Base-by-base conservation (phyloP, 192 early-diverging fungal genomes). In the Umbelopsis ramanniana region DNA sequence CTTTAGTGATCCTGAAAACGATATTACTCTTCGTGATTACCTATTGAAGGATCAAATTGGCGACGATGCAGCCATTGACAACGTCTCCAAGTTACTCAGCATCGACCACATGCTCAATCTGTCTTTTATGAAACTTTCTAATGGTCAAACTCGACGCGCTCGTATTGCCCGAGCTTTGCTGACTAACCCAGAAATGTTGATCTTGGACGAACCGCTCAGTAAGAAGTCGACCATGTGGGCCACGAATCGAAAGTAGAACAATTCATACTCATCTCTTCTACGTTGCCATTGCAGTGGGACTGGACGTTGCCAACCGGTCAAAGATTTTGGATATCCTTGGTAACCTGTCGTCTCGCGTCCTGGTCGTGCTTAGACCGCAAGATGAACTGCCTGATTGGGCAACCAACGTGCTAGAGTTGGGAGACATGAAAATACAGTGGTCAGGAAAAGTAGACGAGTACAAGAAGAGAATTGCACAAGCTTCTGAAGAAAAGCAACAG, bases 151-250 rank as follows among this genome's bases (percentile, higher is more conserved):
- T 2, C 46, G 85, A 26, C 71, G 85, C 45, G 78, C 83, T 17
- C 33, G 83, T 14, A 85, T 85, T 67, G 84, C 79, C 6, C 69
- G 76, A 12, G 72, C 79, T 37, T 46, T 83, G 38, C 52, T 82
- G 12, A 67, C 45, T 12, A 50, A 71, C 8, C 78, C 77, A 12
- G 14, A 55, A 5, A 57, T 81, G 67, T 26, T 85, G 17, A 67
- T 87, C 45, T 67, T 86, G 7, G 86, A 88, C 72, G 84, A 88
- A 67, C 86, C 86, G 4, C 80, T 88, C 26, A 88, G 86, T 87
- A 72, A 81, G 79, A 40, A 67, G 6, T 46, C 5, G 46, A 54
- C 10, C 15, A 33, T n/a, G n/a, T n/a, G n/a, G n/a, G n/a, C n/a
- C n/a, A n/a, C n/a, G n/a, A n/a, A 22, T 66, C 21, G 15, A 69